Evolutionary conservation across 768 basidiomycete genomes (phyloP).

Genomic region (Pleurotus cornucopiae): DNA sequence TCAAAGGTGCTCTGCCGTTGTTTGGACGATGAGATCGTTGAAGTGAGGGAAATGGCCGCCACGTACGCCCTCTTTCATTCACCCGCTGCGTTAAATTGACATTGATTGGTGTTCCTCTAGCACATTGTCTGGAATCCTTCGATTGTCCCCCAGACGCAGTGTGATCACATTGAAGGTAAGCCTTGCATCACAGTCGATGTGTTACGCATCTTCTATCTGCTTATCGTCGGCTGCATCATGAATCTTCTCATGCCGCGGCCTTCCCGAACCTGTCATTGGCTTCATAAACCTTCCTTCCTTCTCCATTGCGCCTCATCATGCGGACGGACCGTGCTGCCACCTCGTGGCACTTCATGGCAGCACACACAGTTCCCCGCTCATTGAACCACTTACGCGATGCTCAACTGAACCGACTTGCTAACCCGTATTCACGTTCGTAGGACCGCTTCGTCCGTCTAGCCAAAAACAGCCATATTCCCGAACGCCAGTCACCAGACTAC

Average conservation of each 20-base stretch:
- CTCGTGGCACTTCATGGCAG: not conserved
- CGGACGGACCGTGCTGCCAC: not conserved
- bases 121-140: slow-evolving; percentile 78
- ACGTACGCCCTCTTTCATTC: slow-evolving; percentile 42
- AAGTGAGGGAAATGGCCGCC: slow-evolving; percentile 88
- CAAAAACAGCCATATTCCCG: slow-evolving; percentile 61
- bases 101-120: slow-evolving; percentile 25
- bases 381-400: not conserved
- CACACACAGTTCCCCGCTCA: no score
- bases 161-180: slow-evolving; percentile 67
- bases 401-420: slow-evolving; percentile 3
- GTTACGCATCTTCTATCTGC: no score
- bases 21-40: slow-evolving; percentile 81
- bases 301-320: not conserved
- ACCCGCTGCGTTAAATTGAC: not conserved
- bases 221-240: no score
- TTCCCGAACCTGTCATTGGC: no score
- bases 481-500: slow-evolving; percentile 61
- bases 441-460: slow-evolving; percentile 78
- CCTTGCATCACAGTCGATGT: not conserved
- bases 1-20: slow-evolving; percentile 71
- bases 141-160: slow-evolving; percentile 75
- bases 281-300: not conserved
- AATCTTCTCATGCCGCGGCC: no score
- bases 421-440: slow-evolving; percentile 26